Base-by-base conservation (phyloP, 768 basidiomycete genomes). In the Termitomyces sp. region DNA sequence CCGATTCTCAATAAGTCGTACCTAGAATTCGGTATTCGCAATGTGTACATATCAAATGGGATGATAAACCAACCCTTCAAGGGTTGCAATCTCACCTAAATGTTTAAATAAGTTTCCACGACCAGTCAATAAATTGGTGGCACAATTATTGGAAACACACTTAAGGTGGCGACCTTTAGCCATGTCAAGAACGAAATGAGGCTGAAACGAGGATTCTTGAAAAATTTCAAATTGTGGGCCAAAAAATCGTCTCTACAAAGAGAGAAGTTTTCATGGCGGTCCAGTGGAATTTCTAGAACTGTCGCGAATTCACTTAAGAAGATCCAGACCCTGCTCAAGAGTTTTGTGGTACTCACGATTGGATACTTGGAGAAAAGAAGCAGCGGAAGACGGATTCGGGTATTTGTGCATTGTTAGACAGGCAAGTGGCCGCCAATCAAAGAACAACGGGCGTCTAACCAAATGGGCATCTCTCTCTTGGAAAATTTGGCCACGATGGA, bases 401-500 rank as follows among this genome's bases (percentile, higher is more conserved):
- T 56, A 53, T 60, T 55, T 58, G 20, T 58, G 29, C 47, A 46
- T 56, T 63, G 58, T 61, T 63, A 58, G 56, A 48, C 57, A 49
- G 24, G 37, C 49, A 60, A 55, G 59, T 49, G 52, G 5, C 46
- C 54, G 57, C 57, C 62, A 63, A 60, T 58, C 59, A 63, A 52
- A 37, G 24, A 57, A 50, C 59, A 55, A 62, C 59, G 53, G 50
- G 53, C 49, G 51, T 55, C 56, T 60, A 63, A 60, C 59, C 59
- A 50, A 60, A 60, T 58, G 56, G 50, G 47, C 32, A 47, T 53
- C 43, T 54, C 53, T 43, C 31, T 46, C 20, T 47, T 46, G 51
- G 37, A 42, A 59, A 60, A 60, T 63, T 63, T 59, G 56, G 57
- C 58, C 48, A 59, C 48, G 32, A 79, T 80, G 79, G 76, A 78